Conservation (phyloP, 2,329 filamentous ascomycete species). For the Colletotrichum tabaci region DNA sequence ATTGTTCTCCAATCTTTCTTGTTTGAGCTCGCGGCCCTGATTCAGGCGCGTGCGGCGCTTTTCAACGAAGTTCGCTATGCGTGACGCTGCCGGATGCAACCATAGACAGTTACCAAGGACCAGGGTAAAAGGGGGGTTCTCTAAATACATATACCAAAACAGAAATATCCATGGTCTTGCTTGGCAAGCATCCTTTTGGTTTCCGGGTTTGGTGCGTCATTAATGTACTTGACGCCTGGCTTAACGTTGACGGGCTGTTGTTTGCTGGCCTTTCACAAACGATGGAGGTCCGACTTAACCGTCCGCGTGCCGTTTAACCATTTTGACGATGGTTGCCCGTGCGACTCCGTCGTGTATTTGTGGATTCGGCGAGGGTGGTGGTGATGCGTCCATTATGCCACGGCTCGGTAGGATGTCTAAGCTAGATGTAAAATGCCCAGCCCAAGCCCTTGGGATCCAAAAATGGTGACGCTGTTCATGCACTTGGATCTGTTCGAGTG, state of each 20-base stretch:
- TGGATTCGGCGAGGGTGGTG: conserved; percentile 15
- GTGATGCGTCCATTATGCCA: conserved; percentile 3
- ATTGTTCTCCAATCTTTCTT: conserved; percentile 86
- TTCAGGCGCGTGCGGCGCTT: conserved; percentile 81
- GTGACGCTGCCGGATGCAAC: conserved; percentile 45
- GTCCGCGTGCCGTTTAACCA: background rate
- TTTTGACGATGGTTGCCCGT: background rate
- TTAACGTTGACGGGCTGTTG: background rate
- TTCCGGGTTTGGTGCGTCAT: background rate
- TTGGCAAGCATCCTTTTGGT: conserved; percentile 22
- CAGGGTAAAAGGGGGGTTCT: background rate
- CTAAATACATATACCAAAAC: conserved; percentile 8
- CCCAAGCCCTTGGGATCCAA: background rate
- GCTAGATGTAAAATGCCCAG: conserved; percentile 1
- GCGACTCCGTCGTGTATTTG: background rate
- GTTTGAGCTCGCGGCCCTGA: conserved; percentile 80
- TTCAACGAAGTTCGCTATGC: conserved; percentile 83
- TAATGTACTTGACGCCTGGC: conserved; percentile 14
- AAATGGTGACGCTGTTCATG: conserved; percentile 1
- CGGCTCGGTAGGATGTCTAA: background rate
- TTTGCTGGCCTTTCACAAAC: background rate
- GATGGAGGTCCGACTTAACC: conserved; percentile 4
- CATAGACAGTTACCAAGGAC: background rate
- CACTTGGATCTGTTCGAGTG: conserved; percentile 15
- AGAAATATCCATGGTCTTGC: conserved; percentile 18